These are phyloP conservation scores for Oryza brachyantha DNA, from an alignment of 176 grass and related monocot species.

Conservation along the genomic window DNA sequence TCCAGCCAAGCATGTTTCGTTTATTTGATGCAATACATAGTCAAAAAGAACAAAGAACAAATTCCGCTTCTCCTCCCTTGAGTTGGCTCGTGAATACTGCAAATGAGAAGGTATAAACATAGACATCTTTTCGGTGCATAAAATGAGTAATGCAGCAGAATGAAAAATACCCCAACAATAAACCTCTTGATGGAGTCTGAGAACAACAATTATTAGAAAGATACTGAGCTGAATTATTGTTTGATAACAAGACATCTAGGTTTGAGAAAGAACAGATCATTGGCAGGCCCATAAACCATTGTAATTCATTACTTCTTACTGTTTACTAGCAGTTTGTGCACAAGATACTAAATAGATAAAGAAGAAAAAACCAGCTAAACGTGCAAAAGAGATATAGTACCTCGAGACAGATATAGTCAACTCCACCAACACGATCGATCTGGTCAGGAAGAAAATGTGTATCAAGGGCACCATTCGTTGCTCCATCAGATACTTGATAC, in stretches of 20 bases:
- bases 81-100: slow-evolving; percentile 91
- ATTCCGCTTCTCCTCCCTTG: slow-evolving; percentile 82
- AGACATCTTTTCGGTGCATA: slow-evolving; percentile 19
- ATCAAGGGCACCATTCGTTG: slow-evolving; percentile 48
- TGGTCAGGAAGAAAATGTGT: slow-evolving; percentile 59
- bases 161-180: slow-evolving; percentile 4
- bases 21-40: slow-evolving; percentile 91
- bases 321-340: slow-evolving; percentile 4
- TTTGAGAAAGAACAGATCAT: neutral
- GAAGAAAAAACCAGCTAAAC: neutral
- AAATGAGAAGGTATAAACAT: slow-evolving; percentile 32
- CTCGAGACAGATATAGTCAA: slow-evolving; percentile 95
- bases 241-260: slow-evolving; percentile 1
- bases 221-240: neutral
- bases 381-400: slow-evolving; percentile 35
- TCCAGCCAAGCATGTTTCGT: slow-evolving; percentile 66
- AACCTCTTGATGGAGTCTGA: neutral
- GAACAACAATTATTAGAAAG: slow-evolving; percentile 17
- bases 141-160: slow-evolving; percentile 4
- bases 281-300: no score
- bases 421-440: slow-evolving; percentile 86
- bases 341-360: slow-evolving; percentile 12
- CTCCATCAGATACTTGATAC: slow-evolving; percentile 66
- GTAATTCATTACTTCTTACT: neutral
- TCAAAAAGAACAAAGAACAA: slow-evolving; percentile 93